phyloP scores from a whole-genome alignment of 1,284 basidiomycete genomes.

The Somion occarium region DNA sequence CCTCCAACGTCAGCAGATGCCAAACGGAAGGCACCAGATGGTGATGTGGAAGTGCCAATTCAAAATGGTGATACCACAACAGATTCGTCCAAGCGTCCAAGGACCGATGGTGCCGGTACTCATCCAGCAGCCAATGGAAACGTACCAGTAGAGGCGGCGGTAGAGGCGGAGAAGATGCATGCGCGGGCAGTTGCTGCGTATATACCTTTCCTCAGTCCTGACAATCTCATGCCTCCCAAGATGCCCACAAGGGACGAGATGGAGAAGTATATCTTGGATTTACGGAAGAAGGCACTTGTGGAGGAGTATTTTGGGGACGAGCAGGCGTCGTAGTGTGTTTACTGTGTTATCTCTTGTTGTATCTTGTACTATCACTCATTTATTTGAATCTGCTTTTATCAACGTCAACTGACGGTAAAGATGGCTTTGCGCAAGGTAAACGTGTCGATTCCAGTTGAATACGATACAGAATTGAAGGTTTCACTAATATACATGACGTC shows the following conservation, averaged over 20 bases:
- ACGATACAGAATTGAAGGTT: too few species aligned
- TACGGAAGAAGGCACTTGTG: conserved; percentile 80
- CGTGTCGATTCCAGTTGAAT: too few species aligned
- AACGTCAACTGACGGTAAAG: too few species aligned
- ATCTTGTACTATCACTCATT: neutral
- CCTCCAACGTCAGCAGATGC: conserved; percentile 17
- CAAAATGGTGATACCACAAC: conserved; percentile 17
- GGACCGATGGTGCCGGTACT: conserved; percentile 24
- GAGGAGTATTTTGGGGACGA: conserved; percentile 68
- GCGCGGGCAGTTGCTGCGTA: conserved; percentile 62
- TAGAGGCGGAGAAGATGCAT: conserved; percentile 39
- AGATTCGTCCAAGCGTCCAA: conserved; percentile 40
- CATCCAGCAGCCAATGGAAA: conserved; percentile 18
- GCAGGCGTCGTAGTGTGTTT: conserved; percentile 3
- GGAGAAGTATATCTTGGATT: conserved; percentile 70
- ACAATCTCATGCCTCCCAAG: conserved; percentile 70
- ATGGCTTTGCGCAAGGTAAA: too few species aligned
- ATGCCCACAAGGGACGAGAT: conserved; percentile 76
- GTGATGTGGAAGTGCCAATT: conserved; percentile 34
- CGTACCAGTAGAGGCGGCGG: conserved; percentile 12
- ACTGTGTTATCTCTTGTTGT: conserved; percentile 2
- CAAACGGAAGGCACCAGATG: conserved; percentile 51
- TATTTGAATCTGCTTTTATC: neutral
- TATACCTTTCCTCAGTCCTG: conserved; percentile 71
- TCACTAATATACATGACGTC: too few species aligned